phyloP scores from a whole-genome alignment of 192 early-diverging fungal genomes.

The Allomyces macrogynus region DNA sequence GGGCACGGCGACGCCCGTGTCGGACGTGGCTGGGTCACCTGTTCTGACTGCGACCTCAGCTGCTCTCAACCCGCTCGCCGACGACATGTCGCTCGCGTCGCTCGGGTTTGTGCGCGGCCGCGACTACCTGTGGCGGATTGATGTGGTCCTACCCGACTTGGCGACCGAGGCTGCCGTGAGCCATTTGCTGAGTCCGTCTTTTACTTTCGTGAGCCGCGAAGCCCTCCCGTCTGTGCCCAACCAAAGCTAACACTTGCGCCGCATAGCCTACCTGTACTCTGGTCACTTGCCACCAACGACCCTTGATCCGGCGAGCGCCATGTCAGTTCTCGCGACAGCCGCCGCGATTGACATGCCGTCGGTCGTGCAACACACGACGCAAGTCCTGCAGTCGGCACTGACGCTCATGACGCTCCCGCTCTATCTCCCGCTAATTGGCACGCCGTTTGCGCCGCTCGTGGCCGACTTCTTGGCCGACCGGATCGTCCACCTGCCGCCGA shows the following conservation, averaged over 20 bases:
- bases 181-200: not conserved
- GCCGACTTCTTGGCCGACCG: not conserved
- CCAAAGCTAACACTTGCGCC: not conserved
- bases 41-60: too few relatives aligned
- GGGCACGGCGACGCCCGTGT: not conserved
- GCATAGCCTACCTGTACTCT: not conserved
- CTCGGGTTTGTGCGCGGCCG: not conserved
- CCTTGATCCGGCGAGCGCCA: not conserved
- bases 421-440: not conserved
- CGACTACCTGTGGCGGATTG: not conserved
- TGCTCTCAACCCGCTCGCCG: not conserved
- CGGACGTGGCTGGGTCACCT: not conserved
- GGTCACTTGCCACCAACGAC: not conserved
- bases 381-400: not conserved
- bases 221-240: too few relatives aligned
- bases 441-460: not conserved
- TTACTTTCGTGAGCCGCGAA: not conserved
- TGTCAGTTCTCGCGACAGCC: not conserved
- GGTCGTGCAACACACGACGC: not conserved
- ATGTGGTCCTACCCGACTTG: not conserved
- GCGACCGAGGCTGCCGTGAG: not conserved
- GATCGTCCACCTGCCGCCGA: not conserved
- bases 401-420: not conserved
- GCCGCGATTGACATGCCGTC: not conserved
- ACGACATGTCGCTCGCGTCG: not conserved